Conservation (phyloP, 2,329 filamentous ascomycete species). For the Sphaerulina populicola region DNA sequence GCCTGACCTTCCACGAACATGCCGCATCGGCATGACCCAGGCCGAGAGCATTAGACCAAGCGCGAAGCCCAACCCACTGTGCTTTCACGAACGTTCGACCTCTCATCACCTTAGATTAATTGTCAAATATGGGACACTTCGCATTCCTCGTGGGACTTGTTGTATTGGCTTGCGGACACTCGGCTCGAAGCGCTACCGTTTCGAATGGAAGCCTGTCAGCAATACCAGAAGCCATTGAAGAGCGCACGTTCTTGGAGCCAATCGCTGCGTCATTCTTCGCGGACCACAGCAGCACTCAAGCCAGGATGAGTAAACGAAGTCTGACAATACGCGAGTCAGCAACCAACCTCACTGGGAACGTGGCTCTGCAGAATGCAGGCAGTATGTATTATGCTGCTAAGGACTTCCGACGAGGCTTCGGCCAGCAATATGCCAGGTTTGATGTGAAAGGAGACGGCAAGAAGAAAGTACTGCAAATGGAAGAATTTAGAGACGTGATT, state of each 20-base stretch:
- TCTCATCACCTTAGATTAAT: neutral
- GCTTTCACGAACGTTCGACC: neutral
- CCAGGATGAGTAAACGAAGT: neutral
- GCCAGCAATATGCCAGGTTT: slow-evolving; percentile 3
- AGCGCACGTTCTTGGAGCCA: slow-evolving; percentile 4
- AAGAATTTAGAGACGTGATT: slow-evolving; percentile 3
- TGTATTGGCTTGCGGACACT: neutral
- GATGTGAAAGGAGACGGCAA: neutral
- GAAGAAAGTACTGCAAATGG: slow-evolving; percentile 2
- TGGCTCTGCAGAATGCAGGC: slow-evolving; percentile 3
- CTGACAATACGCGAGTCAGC: neutral
- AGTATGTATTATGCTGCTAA: slow-evolving; percentile 3
- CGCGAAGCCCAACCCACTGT: neutral
- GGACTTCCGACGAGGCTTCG: neutral
- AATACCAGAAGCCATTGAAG: neutral
- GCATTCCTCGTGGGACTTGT: neutral
- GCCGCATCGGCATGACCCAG: neutral
- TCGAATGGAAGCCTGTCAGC: neutral
- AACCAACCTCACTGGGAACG: neutral
- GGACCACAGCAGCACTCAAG: neutral
- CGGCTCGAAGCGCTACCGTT: neutral
- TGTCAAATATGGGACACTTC: neutral
- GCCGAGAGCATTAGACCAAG: neutral
- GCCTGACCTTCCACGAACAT: neutral
- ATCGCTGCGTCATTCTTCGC: neutral